phyloP scores from a whole-genome alignment of 495 filamentous ascomycete species.

The Penicillium angulare region DNA sequence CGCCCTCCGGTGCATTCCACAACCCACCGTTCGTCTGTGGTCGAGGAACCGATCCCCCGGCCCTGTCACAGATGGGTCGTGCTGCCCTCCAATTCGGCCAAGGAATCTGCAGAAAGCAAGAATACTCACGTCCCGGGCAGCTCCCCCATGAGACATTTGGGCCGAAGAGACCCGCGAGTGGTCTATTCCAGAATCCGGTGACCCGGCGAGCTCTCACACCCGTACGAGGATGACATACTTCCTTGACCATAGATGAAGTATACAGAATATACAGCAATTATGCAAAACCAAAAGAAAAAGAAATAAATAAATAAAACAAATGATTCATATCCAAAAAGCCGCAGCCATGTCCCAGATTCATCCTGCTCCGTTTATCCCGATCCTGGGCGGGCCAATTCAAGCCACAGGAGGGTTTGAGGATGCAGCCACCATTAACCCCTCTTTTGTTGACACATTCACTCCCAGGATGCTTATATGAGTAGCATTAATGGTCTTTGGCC shows the following conservation, averaged over 20 bases:
- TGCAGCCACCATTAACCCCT: slow-evolving; percentile 19
- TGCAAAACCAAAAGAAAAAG: not conserved
- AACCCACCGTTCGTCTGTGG: slow-evolving; percentile 15
- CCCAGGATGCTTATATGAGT: no score
- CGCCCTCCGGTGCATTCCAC: slow-evolving; percentile 27
- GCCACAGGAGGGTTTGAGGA: slow-evolving; percentile 19
- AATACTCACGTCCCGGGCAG: slow-evolving; percentile 21
- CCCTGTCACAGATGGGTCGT: slow-evolving; percentile 23
- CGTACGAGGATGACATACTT: slow-evolving; percentile 27
- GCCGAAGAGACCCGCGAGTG: slow-evolving; percentile 26
- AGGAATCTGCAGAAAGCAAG: slow-evolving; percentile 21
- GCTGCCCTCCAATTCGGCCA: slow-evolving; percentile 24
- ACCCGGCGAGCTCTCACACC: slow-evolving; percentile 32
- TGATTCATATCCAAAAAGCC: not conserved
- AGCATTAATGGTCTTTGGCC: no score
- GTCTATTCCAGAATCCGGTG: slow-evolving; percentile 34
- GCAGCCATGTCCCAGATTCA: slow-evolving; percentile 2
- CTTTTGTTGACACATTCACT: no score
- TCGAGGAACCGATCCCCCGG: slow-evolving; percentile 24
- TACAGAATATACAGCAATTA: not conserved
- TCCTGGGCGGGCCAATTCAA: slow-evolving; percentile 26
- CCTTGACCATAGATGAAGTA: not conserved
- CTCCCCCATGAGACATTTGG: slow-evolving; percentile 32
- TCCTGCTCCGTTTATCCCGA: slow-evolving; percentile 23
- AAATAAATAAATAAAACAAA: not conserved